A percentile compares a stretch with the other conserved stretches of the same genome.
Conservation (phyloP, 192 early-diverging fungal genomes). For the Glomus cerebriforme region DNA sequence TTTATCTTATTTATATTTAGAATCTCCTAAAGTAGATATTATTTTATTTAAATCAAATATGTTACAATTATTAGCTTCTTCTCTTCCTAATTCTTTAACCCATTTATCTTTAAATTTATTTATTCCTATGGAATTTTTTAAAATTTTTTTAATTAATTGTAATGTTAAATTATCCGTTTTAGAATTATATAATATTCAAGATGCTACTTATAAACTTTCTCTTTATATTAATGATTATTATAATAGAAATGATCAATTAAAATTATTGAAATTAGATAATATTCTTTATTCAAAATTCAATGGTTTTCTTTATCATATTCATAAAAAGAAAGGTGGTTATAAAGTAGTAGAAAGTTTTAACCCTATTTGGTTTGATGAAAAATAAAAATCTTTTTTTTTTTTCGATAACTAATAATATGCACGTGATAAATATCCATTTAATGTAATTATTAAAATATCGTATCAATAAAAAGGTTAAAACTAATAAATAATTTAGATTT, state of each 20-base stretch:
- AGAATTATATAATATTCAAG: not conserved
- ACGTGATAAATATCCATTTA: no score
- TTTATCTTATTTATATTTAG: not conserved
- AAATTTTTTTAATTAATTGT: not conserved
- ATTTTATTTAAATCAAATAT: not conserved
- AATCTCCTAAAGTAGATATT: not conserved
- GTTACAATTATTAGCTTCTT: not conserved
- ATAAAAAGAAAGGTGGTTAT: not conserved
- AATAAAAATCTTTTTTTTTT: no score
- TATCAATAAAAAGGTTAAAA: no score
- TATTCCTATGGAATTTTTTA: not conserved
- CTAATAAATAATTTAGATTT: no score
- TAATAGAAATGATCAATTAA: not conserved
- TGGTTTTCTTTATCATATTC: not conserved
- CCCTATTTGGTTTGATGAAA: not conserved
- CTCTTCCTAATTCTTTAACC: not conserved
- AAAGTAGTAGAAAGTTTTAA: not conserved
- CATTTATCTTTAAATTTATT: not conserved
- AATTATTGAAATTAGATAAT: not conserved
- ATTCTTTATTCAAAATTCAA: not conserved
- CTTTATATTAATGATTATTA: not conserved
- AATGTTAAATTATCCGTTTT: not conserved
- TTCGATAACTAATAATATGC: no score
- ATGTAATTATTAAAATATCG: no score
- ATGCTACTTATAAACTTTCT: not conserved